Conservation (phyloP, 495 filamentous ascomycete species). For the Tuber aestivum region DNA sequence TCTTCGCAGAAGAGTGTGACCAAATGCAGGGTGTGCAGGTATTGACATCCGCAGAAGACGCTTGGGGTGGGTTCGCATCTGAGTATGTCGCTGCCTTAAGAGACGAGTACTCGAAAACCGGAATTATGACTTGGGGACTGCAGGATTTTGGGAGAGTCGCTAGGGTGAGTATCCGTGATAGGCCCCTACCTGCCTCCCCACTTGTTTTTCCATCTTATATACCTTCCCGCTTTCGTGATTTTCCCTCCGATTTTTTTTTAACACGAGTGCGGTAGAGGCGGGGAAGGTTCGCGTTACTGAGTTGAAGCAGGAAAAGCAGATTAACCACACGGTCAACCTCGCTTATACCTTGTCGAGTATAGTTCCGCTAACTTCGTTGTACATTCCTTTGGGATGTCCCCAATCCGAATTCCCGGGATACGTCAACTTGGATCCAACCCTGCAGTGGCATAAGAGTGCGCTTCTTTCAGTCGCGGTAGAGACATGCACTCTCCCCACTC, state of each 20-base stretch:
- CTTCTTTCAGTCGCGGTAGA: slow-evolving; percentile 74
- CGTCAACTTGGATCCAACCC: slow-evolving; percentile 58
- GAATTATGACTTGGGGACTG: slow-evolving; percentile 78
- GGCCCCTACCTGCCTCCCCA: neutral
- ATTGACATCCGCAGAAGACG: slow-evolving; percentile 72
- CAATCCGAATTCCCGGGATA: slow-evolving; percentile 54
- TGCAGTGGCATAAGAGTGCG: slow-evolving; percentile 75
- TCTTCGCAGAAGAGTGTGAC: slow-evolving; percentile 88
- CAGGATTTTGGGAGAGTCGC: slow-evolving; percentile 57
- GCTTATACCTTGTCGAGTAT: slow-evolving; percentile 38
- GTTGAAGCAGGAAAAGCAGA: slow-evolving; percentile 48
- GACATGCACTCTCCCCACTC: slow-evolving; percentile 68
- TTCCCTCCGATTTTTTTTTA: neutral
- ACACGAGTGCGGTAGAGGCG: neutral
- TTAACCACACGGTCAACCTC: slow-evolving; percentile 39
- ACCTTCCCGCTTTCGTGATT: neutral
- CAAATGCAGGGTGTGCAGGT: slow-evolving; percentile 83
- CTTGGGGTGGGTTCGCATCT: slow-evolving; percentile 83
- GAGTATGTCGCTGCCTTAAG: slow-evolving; percentile 72
- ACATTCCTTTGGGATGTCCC: slow-evolving; percentile 67
- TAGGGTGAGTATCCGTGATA: slow-evolving; percentile 49
- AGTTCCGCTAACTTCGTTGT: slow-evolving; percentile 59
- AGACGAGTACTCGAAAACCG: slow-evolving; percentile 85
- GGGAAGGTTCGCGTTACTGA: slow-evolving; percentile 16
- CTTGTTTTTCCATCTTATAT: slow-evolving; percentile 11